Base-by-base conservation (phyloP, 108 stramenopile genomes). In the Nitzschia inconspicua region DNA sequence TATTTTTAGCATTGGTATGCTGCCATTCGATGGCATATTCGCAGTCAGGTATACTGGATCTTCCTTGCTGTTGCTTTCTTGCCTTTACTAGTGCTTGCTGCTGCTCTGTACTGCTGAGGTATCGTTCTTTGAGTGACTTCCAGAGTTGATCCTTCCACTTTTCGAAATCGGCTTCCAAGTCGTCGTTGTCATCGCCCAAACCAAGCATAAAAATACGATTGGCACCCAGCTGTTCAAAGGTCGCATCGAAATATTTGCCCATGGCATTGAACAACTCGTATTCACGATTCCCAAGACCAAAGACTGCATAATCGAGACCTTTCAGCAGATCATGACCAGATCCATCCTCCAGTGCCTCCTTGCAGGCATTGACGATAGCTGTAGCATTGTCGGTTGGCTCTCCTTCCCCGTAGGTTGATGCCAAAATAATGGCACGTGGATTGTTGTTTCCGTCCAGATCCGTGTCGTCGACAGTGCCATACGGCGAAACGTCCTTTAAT, bases 351-450 rank as follows among this genome's bases (percentile, higher is more conserved):
- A 56, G 28, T 23, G 1, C 18, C 32, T 47, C 55, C 49, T 86
- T 88, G 41, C 93, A 47, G 44, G 78, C 78, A 39, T 75, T 60
- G n/a, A 93, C 70, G 49, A 98, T 91, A 31, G 67, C 71, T 11
- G 42, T 60, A 1, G 98, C 88, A 75, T 98, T 99, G 80, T 98
- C 97, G n/a, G 97, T 96, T 16, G 97, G 91, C 57, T 99, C 98
- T 16, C 98, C 98, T 66, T 99, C 98, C 8, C 98, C 98, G 62
- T 98, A 98, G 1, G 98, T 99, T 22, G 98, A 86, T 60, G 96
- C 73, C n/a, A 98, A 51, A 52, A 97, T 93, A 22, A 95, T 52
- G 23, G 76, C 83, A 47, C 85, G 75, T 22, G 84, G 69, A 2
- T 24, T 41, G 26, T 58, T 44, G 16, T 63, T 44, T 14, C 53